Evolutionary conservation across 495 filamentous ascomycete genomes (phyloP).

Genomic region (Lophiostoma macrostomum): DNA sequence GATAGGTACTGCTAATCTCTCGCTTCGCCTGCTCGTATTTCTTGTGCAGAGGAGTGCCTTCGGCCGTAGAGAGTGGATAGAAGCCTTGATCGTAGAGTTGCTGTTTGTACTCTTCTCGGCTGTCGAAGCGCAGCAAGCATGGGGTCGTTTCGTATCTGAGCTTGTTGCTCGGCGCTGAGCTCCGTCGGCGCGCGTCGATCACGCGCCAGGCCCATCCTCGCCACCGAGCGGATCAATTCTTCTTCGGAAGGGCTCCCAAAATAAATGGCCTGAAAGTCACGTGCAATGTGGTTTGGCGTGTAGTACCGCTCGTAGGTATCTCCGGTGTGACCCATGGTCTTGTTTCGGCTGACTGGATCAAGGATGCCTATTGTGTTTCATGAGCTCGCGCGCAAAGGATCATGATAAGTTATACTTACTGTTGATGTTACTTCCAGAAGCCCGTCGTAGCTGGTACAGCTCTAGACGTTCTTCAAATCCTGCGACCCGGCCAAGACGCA

Average conservation of each 20-base stretch:
- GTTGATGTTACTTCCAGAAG: constrained; percentile 25
- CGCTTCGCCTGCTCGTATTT: constrained; percentile 10
- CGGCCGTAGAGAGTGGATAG: constrained; percentile 9
- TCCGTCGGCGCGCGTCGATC: constrained; percentile 17
- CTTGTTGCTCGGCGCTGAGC: constrained; percentile 9
- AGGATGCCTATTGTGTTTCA: constrained; percentile 12
- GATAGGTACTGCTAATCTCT: constrained; percentile 17
- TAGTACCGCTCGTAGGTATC: constrained; percentile 22
- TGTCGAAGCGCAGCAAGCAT: constrained; percentile 5
- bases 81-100: constrained; percentile 13
- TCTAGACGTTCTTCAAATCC: constrained; percentile 17
- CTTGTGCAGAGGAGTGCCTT: constrained; percentile 17
- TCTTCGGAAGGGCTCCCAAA: constrained; percentile 22
- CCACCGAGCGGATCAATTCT: constrained; percentile 16
- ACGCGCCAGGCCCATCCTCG: constrained; percentile 14
- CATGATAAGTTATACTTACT: constrained; percentile 13
- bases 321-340: constrained; percentile 20
- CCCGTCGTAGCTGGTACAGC: constrained; percentile 22
- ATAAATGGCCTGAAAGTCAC: constrained; percentile 25
- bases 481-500: constrained; percentile 8
- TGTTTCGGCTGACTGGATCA: constrained; percentile 8
- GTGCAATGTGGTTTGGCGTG: constrained; percentile 16
- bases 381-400: background rate
- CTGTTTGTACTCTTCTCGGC: constrained; percentile 11
- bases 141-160: constrained; percentile 18